Evolutionary conservation across 2,329 filamentous ascomycete species (phyloP).

Genomic region (Lizonia empirigonia): DNA sequence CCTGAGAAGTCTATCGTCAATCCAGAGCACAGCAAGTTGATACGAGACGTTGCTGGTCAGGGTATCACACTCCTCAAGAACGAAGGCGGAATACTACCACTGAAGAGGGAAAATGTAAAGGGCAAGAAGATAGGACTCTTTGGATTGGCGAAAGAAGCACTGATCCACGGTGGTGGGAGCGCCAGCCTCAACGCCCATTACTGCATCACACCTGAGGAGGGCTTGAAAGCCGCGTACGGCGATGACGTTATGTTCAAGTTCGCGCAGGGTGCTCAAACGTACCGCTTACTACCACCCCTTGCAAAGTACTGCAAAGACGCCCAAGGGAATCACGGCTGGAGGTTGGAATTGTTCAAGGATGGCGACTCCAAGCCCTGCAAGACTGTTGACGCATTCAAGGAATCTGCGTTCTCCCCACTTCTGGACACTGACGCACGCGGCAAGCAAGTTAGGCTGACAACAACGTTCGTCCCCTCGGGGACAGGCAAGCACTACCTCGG

Average conservation of each 20-base stretch:
- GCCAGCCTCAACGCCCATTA: conserved; percentile 37
- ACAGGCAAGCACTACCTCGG: conserved; percentile 41
- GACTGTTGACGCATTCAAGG: conserved; percentile 30
- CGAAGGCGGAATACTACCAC: conserved; percentile 65
- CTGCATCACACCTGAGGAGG: conserved; percentile 35
- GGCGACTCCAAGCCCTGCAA: conserved; percentile 33
- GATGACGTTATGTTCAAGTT: conserved; percentile 40
- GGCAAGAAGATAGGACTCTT: conserved; percentile 70
- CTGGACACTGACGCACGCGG: conserved; percentile 29
- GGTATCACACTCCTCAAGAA: conserved; percentile 77
- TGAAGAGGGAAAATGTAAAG: conserved; percentile 62
- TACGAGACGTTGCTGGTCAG: conserved; percentile 69
- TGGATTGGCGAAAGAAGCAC: conserved; percentile 64
- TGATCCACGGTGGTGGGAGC: conserved; percentile 45
- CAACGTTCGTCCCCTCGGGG: conserved; percentile 32
- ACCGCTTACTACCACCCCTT: conserved; percentile 42
- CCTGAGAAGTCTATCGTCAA: conserved; percentile 67
- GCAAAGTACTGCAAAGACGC: conserved; percentile 32
- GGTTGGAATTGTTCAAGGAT: conserved; percentile 34
- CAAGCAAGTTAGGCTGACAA: conserved; percentile 32
- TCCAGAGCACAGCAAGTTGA: conserved; percentile 62
- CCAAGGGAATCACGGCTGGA: conserved; percentile 42
- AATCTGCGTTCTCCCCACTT: conserved; percentile 35
- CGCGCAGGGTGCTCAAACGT: conserved; percentile 43
- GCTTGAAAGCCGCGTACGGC: conserved; percentile 34